A percentile compares a stretch with the other conserved stretches of the same genome.
phyloP scores from a whole-genome alignment of 352 stramenopile genomes.

The Pythium volutum region DNA sequence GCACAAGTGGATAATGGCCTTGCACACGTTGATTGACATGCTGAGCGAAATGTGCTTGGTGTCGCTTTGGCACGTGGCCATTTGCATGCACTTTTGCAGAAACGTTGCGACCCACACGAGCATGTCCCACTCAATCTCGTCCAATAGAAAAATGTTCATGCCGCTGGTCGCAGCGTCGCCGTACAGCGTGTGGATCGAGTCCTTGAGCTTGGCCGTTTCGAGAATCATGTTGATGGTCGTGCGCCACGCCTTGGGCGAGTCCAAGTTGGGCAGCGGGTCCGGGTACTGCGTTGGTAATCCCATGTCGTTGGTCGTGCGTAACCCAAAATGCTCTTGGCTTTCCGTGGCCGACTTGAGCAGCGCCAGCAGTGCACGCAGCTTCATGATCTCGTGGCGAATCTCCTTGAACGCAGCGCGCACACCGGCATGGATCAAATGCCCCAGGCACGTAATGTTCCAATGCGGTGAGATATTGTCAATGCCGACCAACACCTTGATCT shows the following conservation, averaged over 20 bases:
- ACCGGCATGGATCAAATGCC: constrained; percentile 68
- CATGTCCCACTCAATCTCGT: constrained; percentile 79
- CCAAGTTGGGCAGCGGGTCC: constrained; percentile 60
- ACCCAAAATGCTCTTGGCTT: constrained; percentile 68
- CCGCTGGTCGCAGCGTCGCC: constrained; percentile 58
- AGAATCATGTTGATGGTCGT: constrained; percentile 77
- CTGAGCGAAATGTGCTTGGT: constrained; percentile 78
- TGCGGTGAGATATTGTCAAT: constrained; percentile 69
- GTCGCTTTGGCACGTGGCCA: constrained; percentile 75
- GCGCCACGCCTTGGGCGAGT: constrained; percentile 67
- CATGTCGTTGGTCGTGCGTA: constrained; percentile 61
- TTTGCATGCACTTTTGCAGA: constrained; percentile 74
- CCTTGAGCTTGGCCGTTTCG: constrained; percentile 71
- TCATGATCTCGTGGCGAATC: constrained; percentile 68
- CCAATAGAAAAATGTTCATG: constrained; percentile 73
- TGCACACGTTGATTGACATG: constrained; percentile 79
- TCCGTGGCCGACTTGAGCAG: constrained; percentile 69
- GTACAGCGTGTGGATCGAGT: constrained; percentile 69
- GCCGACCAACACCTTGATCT: constrained; percentile 75
- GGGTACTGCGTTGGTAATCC: constrained; percentile 44
- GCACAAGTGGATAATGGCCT: constrained; percentile 72
- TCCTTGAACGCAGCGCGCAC: constrained; percentile 67
- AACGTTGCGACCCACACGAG: constrained; percentile 71
- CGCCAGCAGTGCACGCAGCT: constrained; percentile 69
- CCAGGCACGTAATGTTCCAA: constrained; percentile 75